These are phyloP conservation scores for Coleophoma eucalyptorum DNA, from an alignment of 2,329 filamentous ascomycete genomes.

Conservation along the genomic window DNA sequence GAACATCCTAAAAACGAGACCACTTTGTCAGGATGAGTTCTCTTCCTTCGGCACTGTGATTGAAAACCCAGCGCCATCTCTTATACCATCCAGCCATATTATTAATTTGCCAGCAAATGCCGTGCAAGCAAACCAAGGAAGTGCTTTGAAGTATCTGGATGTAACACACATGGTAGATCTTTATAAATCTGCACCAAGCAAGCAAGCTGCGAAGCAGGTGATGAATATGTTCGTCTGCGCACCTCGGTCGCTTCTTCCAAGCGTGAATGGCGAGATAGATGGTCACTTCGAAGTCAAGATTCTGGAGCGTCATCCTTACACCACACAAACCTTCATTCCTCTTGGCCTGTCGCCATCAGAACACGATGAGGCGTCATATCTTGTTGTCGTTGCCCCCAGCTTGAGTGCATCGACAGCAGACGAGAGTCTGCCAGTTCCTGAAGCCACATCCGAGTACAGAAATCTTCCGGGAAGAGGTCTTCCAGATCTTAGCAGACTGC, in stretches of 20 bases:
- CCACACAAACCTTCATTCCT: constrained; percentile 89
- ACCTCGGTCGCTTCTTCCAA: constrained; percentile 51
- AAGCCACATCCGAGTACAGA: constrained; percentile 6
- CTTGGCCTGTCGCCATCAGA: constrained; percentile 51
- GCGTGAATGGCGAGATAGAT: constrained; percentile 12
- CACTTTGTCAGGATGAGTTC: constrained; percentile 69
- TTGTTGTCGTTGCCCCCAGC: constrained; percentile 87
- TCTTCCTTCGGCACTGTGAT: constrained; percentile 80
- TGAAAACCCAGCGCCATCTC: constrained; percentile 61
- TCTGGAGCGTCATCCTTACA: constrained; percentile 90
- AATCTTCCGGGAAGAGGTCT: constrained; percentile 32
- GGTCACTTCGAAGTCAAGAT: constrained; percentile 62
- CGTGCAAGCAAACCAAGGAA: constrained; percentile 76
- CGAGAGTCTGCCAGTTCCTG: constrained; percentile 36
- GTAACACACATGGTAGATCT: constrained; percentile 71
- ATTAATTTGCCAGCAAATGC: constrained; percentile 36
- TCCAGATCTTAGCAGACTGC: constrained; percentile 67
- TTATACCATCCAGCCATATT: constrained; percentile 41
- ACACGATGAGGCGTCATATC: constrained; percentile 51
- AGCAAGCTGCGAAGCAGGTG: constrained; percentile 51
- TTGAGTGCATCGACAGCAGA: constrained; percentile 41
- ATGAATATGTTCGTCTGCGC: constrained; percentile 91
- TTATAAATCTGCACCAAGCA: constrained; percentile 63
- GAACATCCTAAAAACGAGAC: constrained; percentile 48
- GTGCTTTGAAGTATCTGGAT: constrained; percentile 80